phyloP scores from a whole-genome alignment of 192 early-diverging fungal genomes.

The Ambispora gerdemannii region DNA sequence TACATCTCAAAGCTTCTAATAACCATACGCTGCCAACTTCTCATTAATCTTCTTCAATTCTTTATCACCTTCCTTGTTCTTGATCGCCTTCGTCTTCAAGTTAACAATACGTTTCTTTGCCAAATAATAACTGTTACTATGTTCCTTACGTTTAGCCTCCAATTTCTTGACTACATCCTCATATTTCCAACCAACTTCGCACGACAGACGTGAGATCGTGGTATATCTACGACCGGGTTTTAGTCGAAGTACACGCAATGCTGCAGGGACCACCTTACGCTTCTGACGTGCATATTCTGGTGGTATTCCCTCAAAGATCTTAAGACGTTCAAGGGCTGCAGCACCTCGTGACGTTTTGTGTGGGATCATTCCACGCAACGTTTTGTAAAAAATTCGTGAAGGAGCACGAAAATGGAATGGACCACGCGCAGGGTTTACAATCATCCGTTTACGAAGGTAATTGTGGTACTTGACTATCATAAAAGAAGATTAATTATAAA shows the following conservation, averaged over 20 bases:
- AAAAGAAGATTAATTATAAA: too few species aligned
- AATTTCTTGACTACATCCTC: slow-evolving; percentile 92
- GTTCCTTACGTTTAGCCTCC: slow-evolving; percentile 99
- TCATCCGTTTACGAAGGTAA: slow-evolving; percentile 96
- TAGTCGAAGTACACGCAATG: slow-evolving; percentile 95
- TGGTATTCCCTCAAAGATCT: slow-evolving; percentile 99
- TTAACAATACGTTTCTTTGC: slow-evolving; percentile 78
- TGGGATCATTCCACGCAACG: slow-evolving; percentile 97
- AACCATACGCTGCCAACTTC: slow-evolving; percentile 62
- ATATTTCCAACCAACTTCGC: slow-evolving; percentile 99
- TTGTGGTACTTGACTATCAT: slow-evolving; percentile 93
- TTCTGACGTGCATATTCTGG: slow-evolving; percentile 95
- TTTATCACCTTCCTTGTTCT: slow-evolving; percentile 33
- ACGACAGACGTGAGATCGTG: slow-evolving; percentile 85
- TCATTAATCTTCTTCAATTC: slow-evolving; percentile 58
- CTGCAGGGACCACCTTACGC: slow-evolving; percentile 94
- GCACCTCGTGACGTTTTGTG: slow-evolving; percentile 99
- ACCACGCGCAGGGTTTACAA: slow-evolving; percentile 94
- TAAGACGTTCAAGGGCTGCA: slow-evolving; percentile 93
- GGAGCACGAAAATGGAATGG: slow-evolving; percentile 99
- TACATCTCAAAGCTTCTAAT: too few species aligned
- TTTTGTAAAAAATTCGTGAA: slow-evolving; percentile 94
- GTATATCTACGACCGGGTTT: slow-evolving; percentile 98
- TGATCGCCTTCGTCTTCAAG: slow-evolving; percentile 59
- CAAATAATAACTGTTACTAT: slow-evolving; percentile 87